These are phyloP conservation scores for Andrographis paniculata DNA, from an alignment of 305 asterid genomes.

Conservation along the genomic window DNA sequence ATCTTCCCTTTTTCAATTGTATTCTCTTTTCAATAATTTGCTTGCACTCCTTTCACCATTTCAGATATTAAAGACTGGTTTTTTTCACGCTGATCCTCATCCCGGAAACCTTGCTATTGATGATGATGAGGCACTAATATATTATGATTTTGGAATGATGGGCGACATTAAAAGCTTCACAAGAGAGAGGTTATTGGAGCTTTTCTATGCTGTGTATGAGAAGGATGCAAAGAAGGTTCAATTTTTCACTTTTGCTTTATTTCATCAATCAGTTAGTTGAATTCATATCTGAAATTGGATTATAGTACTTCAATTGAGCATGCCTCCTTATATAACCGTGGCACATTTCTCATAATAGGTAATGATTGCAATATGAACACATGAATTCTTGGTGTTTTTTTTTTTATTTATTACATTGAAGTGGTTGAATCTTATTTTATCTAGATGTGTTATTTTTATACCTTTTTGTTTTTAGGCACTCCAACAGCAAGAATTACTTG, in stretches of 20 bases:
- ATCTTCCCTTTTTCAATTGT: not conserved
- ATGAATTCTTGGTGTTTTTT: not conserved
- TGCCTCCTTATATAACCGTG: too few relatives aligned
- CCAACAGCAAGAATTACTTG: too few relatives aligned
- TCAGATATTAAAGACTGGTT: constrained; percentile 88
- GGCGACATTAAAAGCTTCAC: constrained; percentile 93
- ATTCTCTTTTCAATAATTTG: not conserved
- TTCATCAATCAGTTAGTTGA: not conserved
- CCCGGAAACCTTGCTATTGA: constrained; percentile 98
- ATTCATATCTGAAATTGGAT: not conserved
- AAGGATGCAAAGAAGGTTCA: constrained; percentile 88
- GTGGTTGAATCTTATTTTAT: too few relatives aligned
- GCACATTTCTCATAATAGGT: too few relatives aligned
- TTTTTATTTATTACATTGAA: too few relatives aligned
- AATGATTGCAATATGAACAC: too few relatives aligned
- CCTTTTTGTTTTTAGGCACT: too few relatives aligned
- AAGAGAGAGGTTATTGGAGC: constrained; percentile 58
- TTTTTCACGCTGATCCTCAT: constrained; percentile 98
- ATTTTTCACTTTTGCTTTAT: not conserved
- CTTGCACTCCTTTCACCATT: constrained; percentile 15
- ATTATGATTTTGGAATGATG: constrained; percentile 98
- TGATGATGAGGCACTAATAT: constrained; percentile 83
- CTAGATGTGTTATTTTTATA: too few relatives aligned
- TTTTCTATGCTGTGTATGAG: constrained; percentile 88
- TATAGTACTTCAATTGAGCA: too few relatives aligned